Percentiles rank a stretch among this genome's conserved stretches.
Evolutionary conservation across 768 basidiomycete genomes (phyloP).

Genomic region (Tubosaeta brunneosetosa): DNA sequence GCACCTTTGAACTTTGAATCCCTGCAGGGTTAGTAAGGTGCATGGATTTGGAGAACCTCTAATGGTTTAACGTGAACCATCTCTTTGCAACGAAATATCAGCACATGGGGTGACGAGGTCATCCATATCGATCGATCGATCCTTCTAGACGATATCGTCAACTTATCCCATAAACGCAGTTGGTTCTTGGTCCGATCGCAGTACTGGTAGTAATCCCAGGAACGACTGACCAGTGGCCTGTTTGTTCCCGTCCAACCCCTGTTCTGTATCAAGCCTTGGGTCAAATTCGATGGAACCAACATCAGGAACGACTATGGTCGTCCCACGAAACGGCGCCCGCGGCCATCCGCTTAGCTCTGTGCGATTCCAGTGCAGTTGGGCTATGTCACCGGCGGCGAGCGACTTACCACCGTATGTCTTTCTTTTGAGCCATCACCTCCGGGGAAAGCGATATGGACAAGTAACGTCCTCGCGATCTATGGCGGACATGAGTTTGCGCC

Average conservation of each 20-base stretch:
- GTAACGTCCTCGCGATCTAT: not conserved
- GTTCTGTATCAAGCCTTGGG: conserved; percentile 2
- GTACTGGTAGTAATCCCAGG: conserved; percentile 1
- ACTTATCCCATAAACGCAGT: not conserved
- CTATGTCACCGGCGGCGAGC: not conserved
- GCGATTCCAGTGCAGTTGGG: not conserved
- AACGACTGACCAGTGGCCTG: conserved; percentile 4
- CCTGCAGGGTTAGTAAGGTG: not conserved
- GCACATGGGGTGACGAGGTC: not conserved
- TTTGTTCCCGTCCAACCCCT: too few species aligned
- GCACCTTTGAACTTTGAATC: not conserved
- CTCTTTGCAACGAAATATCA: not conserved
- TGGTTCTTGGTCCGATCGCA: conserved; percentile 1
- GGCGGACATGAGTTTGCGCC: not conserved
- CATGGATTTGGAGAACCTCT: not conserved
- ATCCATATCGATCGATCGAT: conserved; percentile 2
- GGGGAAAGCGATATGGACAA: not conserved
- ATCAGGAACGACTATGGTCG: conserved; percentile 1
- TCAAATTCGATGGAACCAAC: not conserved
- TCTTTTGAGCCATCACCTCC: conserved; percentile 1
- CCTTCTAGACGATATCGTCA: not conserved
- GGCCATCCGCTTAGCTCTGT: not conserved
- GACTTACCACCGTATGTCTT: conserved; percentile 1
- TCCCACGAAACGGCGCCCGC: conserved; percentile 10
- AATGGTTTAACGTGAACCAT: not conserved